Percentiles rank a stretch among this genome's conserved stretches.
Conservation (phyloP, 306 rosid species). For the Macrotyloma uniflorum region DNA sequence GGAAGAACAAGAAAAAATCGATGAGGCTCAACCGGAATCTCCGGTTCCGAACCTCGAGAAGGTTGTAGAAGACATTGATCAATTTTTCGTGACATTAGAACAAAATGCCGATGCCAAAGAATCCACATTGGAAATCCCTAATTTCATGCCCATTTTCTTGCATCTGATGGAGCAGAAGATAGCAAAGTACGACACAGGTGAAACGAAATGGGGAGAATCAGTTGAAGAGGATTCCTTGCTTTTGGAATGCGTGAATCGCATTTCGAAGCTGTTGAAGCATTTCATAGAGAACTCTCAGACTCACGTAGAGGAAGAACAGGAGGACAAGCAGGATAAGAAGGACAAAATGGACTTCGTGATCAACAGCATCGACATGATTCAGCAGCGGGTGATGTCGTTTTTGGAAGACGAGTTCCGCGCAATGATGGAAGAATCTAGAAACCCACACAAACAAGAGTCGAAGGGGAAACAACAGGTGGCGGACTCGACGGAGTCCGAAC, state of each 20-base stretch:
- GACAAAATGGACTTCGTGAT: slow-evolving; percentile 33
- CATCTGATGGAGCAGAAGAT: slow-evolving; percentile 57
- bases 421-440: slow-evolving; percentile 52
- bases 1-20: neutral
- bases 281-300: neutral
- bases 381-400: slow-evolving; percentile 58
- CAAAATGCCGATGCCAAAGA: neutral
- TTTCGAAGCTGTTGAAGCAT: slow-evolving; percentile 44
- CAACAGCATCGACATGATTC: slow-evolving; percentile 53
- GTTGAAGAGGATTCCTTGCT: slow-evolving; percentile 46
- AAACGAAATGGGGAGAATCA: slow-evolving; percentile 38
- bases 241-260: slow-evolving; percentile 50
- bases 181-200: slow-evolving; percentile 26
- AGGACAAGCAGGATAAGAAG: neutral
- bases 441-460: slow-evolving; percentile 8
- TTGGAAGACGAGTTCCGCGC: slow-evolving; percentile 64
- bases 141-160: slow-evolving; percentile 46
- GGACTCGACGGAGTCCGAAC: slow-evolving; percentile 45
- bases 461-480: slow-evolving; percentile 44
- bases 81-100: slow-evolving; percentile 33
- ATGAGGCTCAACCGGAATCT: slow-evolving; percentile 15
- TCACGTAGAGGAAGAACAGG: neutral
- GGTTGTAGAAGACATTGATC: slow-evolving; percentile 48
- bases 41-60: slow-evolving; percentile 41
- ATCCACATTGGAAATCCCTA: slow-evolving; percentile 36